Evolutionary conservation across 805 yeast genomes (phyloP).

Genomic region (Pichia californica): DNA sequence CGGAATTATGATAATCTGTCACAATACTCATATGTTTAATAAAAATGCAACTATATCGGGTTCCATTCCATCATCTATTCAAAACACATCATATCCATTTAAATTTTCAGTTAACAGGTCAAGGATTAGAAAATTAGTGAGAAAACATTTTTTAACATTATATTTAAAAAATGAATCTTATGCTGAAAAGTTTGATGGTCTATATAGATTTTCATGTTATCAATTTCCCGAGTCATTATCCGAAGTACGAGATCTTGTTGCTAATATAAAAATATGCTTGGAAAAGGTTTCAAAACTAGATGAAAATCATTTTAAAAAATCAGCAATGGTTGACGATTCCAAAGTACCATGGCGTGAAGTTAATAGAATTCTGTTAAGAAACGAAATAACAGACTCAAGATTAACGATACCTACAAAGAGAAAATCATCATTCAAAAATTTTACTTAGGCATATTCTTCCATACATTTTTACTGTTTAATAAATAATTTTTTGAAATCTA

Average conservation of each 20-base stretch:
- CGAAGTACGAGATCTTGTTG: conserved; percentile 13
- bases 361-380: conserved; percentile 5
- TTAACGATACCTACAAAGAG: background rate
- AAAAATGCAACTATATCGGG: conserved; percentile 7
- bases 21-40: conserved; percentile 33
- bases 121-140: conserved; percentile 17
- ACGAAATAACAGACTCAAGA: background rate
- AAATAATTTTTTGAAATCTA: too few relatives aligned
- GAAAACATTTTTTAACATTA: conserved; percentile 15
- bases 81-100: conserved; percentile 16
- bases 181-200: conserved; percentile 19
- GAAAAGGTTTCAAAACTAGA: conserved; percentile 13
- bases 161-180: conserved; percentile 11
- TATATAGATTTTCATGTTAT: conserved; percentile 17
- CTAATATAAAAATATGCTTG: conserved; percentile 15
- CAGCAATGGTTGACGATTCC: conserved; percentile 8
- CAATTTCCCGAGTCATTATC: conserved; percentile 12
- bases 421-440: too few relatives aligned
- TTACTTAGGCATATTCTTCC: too few relatives aligned
- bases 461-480: too few relatives aligned
- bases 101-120: conserved; percentile 23
- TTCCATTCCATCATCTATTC: conserved; percentile 2
- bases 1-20: conserved; percentile 26
- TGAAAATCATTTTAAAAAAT: conserved; percentile 2
- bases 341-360: conserved; percentile 19